phyloP scores from a whole-genome alignment of 805 yeast species.

The Zygosaccharomyces pseudorouxii region DNA sequence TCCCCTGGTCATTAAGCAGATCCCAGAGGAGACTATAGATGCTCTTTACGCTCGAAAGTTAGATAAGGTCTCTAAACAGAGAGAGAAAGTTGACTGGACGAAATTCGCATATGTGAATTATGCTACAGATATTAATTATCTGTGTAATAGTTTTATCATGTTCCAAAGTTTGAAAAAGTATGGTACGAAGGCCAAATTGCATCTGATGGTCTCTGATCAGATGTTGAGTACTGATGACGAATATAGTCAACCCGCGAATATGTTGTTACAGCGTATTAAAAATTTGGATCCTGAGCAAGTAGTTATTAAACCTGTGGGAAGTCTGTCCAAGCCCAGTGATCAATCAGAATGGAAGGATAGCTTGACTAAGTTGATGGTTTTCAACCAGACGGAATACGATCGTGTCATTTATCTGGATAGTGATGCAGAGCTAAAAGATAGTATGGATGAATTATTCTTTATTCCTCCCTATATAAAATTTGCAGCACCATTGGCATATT shows the following conservation, averaged over 20 bases:
- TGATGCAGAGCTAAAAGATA: constrained; percentile 43
- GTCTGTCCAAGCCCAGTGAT: constrained; percentile 24
- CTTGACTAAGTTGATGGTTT: constrained; percentile 52
- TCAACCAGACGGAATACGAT: constrained; percentile 46
- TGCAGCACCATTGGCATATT: constrained; percentile 45
- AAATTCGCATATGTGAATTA: constrained; percentile 55
- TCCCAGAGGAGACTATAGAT: constrained; percentile 27
- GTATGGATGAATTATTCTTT: constrained; percentile 50
- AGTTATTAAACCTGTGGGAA: constrained; percentile 24
- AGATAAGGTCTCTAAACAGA: constrained; percentile 9
- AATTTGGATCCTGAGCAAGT: constrained; percentile 23
- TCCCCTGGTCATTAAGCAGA: constrained; percentile 31
- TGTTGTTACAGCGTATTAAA: constrained; percentile 7
- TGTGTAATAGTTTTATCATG: constrained; percentile 50
- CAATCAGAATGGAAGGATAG: constrained; percentile 46
- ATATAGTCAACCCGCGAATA: constrained; percentile 8
- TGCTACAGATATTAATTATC: constrained; percentile 49
- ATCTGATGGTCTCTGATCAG: constrained; percentile 40
- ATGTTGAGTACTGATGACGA: constrained; percentile 24
- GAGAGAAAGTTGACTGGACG: constrained; percentile 37
- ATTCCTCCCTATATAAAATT: constrained; percentile 42
- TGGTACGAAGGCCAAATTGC: constrained; percentile 43
- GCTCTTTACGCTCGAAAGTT: constrained; percentile 16
- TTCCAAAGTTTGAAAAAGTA: constrained; percentile 37
- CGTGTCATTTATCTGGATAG: constrained; percentile 55